phyloP scores from a whole-genome alignment of 805 yeast genomes.

The Cyberlindnera veronae region DNA sequence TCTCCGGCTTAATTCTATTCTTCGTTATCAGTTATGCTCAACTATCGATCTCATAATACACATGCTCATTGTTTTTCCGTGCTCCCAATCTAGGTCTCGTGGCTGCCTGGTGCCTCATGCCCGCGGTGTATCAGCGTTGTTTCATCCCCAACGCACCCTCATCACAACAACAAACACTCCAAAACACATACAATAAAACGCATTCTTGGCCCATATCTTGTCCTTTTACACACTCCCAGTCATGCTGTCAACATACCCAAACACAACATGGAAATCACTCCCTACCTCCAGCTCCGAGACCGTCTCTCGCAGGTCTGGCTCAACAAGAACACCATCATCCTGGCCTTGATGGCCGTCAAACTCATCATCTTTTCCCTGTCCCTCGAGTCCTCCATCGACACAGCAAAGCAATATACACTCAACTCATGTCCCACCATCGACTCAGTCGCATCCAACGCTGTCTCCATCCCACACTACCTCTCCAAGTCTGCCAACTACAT shows the following conservation, averaged over 20 bases:
- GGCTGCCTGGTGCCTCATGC: too few species aligned
- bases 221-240: too few species aligned
- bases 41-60: too few species aligned
- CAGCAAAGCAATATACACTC: slow-evolving; percentile 37
- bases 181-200: background rate
- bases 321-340: slow-evolving; percentile 57
- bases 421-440: slow-evolving; percentile 49
- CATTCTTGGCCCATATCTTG: background rate
- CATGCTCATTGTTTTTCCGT: too few species aligned
- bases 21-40: too few species aligned
- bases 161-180: slow-evolving; percentile 2
- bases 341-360: slow-evolving; percentile 57
- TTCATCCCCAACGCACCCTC: background rate
- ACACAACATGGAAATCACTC: slow-evolving; percentile 12
- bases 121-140: background rate
- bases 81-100: too few species aligned
- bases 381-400: slow-evolving; percentile 39
- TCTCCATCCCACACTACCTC: slow-evolving; percentile 54
- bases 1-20: too few species aligned
- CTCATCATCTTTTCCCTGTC: slow-evolving; percentile 52
- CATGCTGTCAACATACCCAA: background rate
- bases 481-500: slow-evolving; percentile 52
- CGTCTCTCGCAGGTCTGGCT: slow-evolving; percentile 62
- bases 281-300: slow-evolving; percentile 49
- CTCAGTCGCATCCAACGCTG: slow-evolving; percentile 28